These are phyloP conservation scores for Aspergillus glaucus DNA, from an alignment of 2,329 filamentous ascomycete species.

Conservation along the genomic window DNA sequence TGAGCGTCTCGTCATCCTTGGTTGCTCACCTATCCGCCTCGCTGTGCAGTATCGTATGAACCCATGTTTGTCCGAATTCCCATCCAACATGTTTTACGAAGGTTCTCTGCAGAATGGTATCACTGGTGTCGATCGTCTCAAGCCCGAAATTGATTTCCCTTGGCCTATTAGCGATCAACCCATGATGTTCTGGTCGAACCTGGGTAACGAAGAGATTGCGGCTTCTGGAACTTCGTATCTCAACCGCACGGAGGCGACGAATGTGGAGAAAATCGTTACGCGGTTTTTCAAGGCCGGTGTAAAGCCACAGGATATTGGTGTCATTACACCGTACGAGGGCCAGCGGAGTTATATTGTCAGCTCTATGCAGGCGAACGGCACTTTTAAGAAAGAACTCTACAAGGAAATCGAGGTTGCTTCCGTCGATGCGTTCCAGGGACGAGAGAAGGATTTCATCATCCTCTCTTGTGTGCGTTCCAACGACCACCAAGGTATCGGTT, in stretches of 20 bases:
- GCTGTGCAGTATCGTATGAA: conserved; percentile 99
- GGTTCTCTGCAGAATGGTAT: conserved; percentile 95
- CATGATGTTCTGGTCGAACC: conserved; percentile 99
- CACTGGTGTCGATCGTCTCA: conserved; percentile 77
- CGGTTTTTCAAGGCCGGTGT: conserved; percentile 98
- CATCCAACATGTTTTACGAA: conserved; percentile 99
- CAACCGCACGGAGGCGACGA: conserved; percentile 92
- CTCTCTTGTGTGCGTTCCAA: conserved; percentile 97
- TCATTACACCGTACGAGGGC: conserved; percentile 97
- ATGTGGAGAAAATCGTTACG: conserved; percentile 97
- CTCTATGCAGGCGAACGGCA: conserved; percentile 97
- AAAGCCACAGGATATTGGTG: conserved; percentile 87
- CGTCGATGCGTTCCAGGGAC: conserved; percentile 96
- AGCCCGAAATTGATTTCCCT: conserved; percentile 92
- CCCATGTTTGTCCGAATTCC: conserved; percentile 91
- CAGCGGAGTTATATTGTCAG: conserved; percentile 97
- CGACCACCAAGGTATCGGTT: conserved; percentile 97
- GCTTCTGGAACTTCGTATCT: conserved; percentile 96
- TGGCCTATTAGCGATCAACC: conserved; percentile 92
- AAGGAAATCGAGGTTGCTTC: conserved; percentile 98
- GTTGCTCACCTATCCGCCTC: conserved; percentile 80
- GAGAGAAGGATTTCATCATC: conserved; percentile 98
- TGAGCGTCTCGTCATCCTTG: conserved; percentile 89
- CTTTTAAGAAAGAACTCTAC: conserved; percentile 97
- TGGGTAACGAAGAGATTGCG: conserved; percentile 96